Percentiles rank a stretch among this genome's conserved stretches.
Conservation (phyloP, 2,329 filamentous ascomycete genomes). For the Pseudogymnoascus sp. region DNA sequence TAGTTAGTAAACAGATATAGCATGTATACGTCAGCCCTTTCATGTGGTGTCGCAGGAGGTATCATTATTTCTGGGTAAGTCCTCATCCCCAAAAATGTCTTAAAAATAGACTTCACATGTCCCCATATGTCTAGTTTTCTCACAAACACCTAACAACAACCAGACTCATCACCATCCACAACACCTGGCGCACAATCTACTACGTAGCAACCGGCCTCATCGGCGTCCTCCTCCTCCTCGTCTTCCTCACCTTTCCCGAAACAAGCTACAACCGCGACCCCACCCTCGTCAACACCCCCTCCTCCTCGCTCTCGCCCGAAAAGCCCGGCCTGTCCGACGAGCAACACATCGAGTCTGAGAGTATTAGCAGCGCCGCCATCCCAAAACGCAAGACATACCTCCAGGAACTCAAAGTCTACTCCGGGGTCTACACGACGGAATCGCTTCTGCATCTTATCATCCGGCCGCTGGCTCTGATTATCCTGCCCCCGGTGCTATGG, state of each 20-base stretch:
- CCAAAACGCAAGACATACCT: constrained; percentile 14
- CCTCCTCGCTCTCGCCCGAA: not conserved
- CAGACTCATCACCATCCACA: constrained; percentile 36
- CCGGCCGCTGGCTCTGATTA: constrained; percentile 34
- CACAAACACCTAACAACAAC: not conserved
- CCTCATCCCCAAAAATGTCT: constrained; percentile 17
- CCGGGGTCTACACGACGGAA: constrained; percentile 17
- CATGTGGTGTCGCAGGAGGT: constrained; percentile 39
- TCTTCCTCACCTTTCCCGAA: constrained; percentile 47
- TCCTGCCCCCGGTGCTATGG: constrained; percentile 21
- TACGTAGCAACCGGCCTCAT: constrained; percentile 42
- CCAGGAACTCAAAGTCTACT: constrained; percentile 13
- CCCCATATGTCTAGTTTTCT: constrained; percentile 33
- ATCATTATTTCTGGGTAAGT: constrained; percentile 42
- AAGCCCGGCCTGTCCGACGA: not conserved
- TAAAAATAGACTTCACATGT: constrained; percentile 30
- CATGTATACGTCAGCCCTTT: constrained; percentile 24
- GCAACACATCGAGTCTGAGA: constrained; percentile 20
- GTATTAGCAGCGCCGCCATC: constrained; percentile 5
- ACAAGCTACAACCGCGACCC: constrained; percentile 37
- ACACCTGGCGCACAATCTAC: constrained; percentile 44
- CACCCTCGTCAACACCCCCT: not conserved
- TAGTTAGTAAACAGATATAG: constrained; percentile 4
- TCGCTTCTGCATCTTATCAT: constrained; percentile 33
- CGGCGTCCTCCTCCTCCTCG: constrained; percentile 38